Conservation (phyloP, 495 filamentous ascomycete species). For the Opeltia flavorubescens region DNA sequence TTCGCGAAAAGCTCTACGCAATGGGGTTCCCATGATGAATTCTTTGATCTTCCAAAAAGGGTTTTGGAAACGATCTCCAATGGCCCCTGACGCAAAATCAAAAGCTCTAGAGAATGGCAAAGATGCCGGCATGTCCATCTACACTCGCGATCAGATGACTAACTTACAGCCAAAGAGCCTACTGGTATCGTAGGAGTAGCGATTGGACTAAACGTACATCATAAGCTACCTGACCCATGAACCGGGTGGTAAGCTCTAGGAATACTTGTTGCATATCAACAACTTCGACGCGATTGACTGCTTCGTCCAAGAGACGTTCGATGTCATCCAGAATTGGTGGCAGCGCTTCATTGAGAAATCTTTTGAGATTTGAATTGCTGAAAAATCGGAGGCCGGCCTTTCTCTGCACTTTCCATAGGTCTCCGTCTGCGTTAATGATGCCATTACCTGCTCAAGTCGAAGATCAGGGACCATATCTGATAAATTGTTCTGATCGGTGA, state of each 20-base stretch:
- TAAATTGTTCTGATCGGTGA: neutral
- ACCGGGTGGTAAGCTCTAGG: constrained; percentile 42
- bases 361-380: constrained; percentile 37
- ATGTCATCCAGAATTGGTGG: constrained; percentile 33
- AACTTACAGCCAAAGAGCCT: neutral
- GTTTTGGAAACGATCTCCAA: constrained; percentile 46
- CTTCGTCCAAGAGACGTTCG: constrained; percentile 20
- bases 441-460: constrained; percentile 29
- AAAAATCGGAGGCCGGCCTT: constrained; percentile 46
- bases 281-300: constrained; percentile 7
- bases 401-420: constrained; percentile 43
- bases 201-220: constrained; percentile 22
- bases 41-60: constrained; percentile 44
- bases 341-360: constrained; percentile 40
- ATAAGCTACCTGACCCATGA: constrained; percentile 50
- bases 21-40: constrained; percentile 27
- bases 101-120: constrained; percentile 42
- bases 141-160: neutral
- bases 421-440: constrained; percentile 50
- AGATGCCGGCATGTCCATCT: constrained; percentile 46
- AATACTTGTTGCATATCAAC: constrained; percentile 42
- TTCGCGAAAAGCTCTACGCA: constrained; percentile 29
- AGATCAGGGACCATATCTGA: neutral
- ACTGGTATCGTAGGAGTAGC: neutral
- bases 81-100: constrained; percentile 43